Evolutionary conservation across 306 rosid genomes (phyloP).

Genomic region (Dicorynia guianensis): DNA sequence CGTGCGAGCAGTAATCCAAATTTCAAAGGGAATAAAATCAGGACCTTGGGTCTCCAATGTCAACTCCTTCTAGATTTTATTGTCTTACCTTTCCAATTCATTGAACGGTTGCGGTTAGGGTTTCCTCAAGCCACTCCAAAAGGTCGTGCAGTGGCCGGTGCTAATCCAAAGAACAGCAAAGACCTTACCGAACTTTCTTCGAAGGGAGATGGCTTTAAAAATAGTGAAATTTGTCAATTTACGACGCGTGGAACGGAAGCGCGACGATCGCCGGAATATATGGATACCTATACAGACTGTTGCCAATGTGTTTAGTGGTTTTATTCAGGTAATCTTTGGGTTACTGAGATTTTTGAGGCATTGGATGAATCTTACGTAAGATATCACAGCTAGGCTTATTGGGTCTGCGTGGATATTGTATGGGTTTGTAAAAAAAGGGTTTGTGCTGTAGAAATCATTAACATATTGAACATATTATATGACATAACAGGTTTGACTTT

Average conservation of each 20-base stretch:
- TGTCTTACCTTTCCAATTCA: conserved; percentile 8
- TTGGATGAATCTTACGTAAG: conserved; percentile 42
- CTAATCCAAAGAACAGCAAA: conserved; percentile 42
- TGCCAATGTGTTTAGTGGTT: conserved; percentile 35
- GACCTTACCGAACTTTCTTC: conserved; percentile 50
- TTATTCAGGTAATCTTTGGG: conserved; percentile 40
- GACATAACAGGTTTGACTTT: conserved; percentile 30
- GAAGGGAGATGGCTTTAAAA: conserved; percentile 16
- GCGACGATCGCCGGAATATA: conserved; percentile 53
- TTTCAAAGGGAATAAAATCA: conserved; percentile 58
- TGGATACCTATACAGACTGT: conserved; percentile 36
- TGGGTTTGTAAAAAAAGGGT: not conserved
- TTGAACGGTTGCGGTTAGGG: conserved; percentile 23
- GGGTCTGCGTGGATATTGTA: conserved; percentile 39
- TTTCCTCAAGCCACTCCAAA: conserved; percentile 32
- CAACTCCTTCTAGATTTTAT: conserved; percentile 42
- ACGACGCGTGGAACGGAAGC: conserved; percentile 54
- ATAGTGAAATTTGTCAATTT: not conserved
- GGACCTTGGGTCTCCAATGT: conserved; percentile 31
- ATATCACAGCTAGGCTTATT: conserved; percentile 56
- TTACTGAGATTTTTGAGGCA: conserved; percentile 27
- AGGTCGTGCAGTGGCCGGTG: conserved; percentile 91
- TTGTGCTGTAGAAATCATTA: conserved; percentile 20
- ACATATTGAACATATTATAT: no score
- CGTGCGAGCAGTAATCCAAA: conserved; percentile 39